Base-by-base conservation (phyloP, 2,329 filamentous ascomycete genomes). In the Sporothrix mexicana region DNA sequence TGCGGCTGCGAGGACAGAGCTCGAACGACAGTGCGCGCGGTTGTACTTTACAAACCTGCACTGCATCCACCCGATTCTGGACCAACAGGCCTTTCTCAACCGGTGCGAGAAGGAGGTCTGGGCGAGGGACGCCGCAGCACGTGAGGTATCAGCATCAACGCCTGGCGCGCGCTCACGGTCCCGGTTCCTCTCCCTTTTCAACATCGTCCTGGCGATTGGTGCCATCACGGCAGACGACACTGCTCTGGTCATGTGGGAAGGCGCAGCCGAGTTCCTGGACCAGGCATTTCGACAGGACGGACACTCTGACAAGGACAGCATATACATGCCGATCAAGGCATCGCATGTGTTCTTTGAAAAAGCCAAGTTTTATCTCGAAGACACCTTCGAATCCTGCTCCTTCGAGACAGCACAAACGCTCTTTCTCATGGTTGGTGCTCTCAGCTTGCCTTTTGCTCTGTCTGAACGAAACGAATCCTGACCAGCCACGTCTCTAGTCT, bases 21-120 rank as follows among this genome's bases (percentile, higher is more conserved):
- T 61, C n/a, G 57, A 30, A 23, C n/a, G 57, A 30, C 20, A 61
- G 30, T 61, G 57, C 30, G 20, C 57, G 8, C 13, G 57, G 57
- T 20, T 61, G 20, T 61, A 61, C 25, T 61, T 61, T 36, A 61
- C 57, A 12, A 61, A 61, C 57, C 25, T 61, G 57, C 57, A 61
- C 57, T 61, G 57, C 20, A 30, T 61, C 5, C 57, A 61, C 20
- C 57, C 57, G 25, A 61, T 61, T 7, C 25, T 61, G 57, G 57
- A 61, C 23, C 57, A 25, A 25, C 57, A 61, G 15, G 57, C n/a
- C 4, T 61, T 61, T 25, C 57, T 61, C 20, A 36, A 30, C 25
- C 57, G 57, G 25, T 61, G 57, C 20, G 57, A 61, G 25, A 61
- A 30, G 25, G 57, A 61, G 25, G 57, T 61, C 25, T 61, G 57